Evolutionary conservation across 2,329 filamentous ascomycete genomes (phyloP).

Genomic region (Talaromyces atroroseus): DNA sequence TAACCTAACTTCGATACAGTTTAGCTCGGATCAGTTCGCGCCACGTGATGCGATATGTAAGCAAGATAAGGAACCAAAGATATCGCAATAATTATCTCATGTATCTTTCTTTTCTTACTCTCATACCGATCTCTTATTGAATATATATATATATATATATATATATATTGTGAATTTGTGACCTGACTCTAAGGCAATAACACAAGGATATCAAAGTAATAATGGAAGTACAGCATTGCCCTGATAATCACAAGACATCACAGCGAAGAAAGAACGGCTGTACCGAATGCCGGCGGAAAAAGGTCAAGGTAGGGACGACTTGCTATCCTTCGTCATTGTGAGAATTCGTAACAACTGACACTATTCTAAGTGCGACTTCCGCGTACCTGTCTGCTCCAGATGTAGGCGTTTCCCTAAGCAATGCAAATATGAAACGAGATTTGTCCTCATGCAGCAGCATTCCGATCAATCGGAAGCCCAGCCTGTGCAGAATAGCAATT

Average conservation of each 20-base stretch:
- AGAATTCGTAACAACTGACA: not conserved
- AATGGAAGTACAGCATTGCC: not conserved
- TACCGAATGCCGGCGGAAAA: constrained; percentile 26
- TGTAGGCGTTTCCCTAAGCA: constrained; percentile 22
- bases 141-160: no score
- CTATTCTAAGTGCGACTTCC: constrained; percentile 21
- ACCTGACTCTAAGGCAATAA: not conserved
- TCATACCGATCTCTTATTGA: no score
- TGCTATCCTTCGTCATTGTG: not conserved
- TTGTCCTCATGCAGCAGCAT: constrained; percentile 15
- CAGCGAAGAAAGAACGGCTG: constrained; percentile 27
- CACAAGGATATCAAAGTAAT: not conserved
- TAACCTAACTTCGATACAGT: no score
- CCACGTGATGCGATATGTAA: no score
- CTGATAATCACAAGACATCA: not conserved
- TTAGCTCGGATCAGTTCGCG: no score
- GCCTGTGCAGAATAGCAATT: not conserved
- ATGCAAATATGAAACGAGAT: constrained; percentile 21
- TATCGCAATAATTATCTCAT: no score
- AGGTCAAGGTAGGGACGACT: constrained; percentile 21
- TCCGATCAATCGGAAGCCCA: not conserved
- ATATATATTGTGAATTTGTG: no score
- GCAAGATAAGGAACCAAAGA: no score
- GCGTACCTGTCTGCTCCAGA: constrained; percentile 21
- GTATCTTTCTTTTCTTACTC: no score